Percentiles rank a stretch among this genome's conserved stretches.
phyloP scores from a whole-genome alignment of 768 basidiomycete genomes.

The Pulveroboletus sp. region DNA sequence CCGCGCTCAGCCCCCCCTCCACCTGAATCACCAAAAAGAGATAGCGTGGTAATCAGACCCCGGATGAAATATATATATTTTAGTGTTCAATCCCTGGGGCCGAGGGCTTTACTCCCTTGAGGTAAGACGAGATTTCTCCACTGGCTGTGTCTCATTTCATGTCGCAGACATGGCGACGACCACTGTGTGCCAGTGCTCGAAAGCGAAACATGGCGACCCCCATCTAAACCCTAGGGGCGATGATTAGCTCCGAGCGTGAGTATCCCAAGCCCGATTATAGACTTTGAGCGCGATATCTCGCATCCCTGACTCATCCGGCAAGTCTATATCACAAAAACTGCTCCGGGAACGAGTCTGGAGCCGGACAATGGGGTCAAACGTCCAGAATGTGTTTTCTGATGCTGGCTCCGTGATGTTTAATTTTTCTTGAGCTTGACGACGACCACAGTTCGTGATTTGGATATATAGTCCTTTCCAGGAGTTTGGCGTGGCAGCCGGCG shows the following conservation, averaged over 20 bases:
- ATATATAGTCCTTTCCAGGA: background rate
- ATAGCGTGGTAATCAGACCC: slow-evolving; percentile 23
- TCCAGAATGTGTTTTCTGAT: background rate
- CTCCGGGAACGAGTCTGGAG: too few species aligned
- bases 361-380: too few species aligned
- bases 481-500: background rate
- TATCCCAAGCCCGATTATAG: too few species aligned
- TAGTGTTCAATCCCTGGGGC: slow-evolving; percentile 21
- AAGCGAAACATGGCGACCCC: background rate
- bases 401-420: slow-evolving; percentile 6
- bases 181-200: background rate
- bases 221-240: background rate
- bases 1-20: slow-evolving; percentile 7
- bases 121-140: slow-evolving; percentile 13
- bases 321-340: too few species aligned
- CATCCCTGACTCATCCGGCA: too few species aligned
- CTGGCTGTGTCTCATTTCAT: background rate
- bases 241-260: too few species aligned
- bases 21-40: slow-evolving; percentile 19
- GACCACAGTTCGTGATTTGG: background rate
- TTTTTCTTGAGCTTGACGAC: slow-evolving; percentile 1
- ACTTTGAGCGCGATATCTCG: too few species aligned
- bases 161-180: slow-evolving; percentile 1
- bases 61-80: slow-evolving; percentile 12
- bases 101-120: slow-evolving; percentile 17